A percentile compares a stretch with the other conserved stretches of the same genome.
Evolutionary conservation across 768 basidiomycete species (phyloP).

Genomic region (Trametes sanguinea): DNA sequence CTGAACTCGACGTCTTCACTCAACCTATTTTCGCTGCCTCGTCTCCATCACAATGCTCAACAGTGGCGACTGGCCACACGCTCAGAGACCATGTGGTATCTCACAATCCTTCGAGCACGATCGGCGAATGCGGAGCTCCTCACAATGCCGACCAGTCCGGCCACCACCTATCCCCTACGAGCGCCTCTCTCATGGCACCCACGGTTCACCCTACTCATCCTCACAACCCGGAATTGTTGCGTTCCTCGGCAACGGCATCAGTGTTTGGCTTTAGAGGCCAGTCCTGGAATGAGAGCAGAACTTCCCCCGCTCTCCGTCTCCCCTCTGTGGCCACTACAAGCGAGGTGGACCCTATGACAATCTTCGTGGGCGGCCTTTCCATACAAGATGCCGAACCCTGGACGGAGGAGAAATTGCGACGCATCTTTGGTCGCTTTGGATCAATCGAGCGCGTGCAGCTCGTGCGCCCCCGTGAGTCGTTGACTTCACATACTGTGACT

Average conservation of each 20-base stretch:
- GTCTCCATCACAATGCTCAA: neutral
- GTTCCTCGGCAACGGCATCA: too few species aligned
- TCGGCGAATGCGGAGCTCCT: too few species aligned
- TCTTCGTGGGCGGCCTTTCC: slow-evolving; percentile 79
- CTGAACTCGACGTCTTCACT: slow-evolving; percentile 6
- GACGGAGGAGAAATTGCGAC: slow-evolving; percentile 63
- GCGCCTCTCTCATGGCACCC: too few species aligned
- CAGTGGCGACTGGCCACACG: neutral
- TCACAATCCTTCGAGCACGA: too few species aligned
- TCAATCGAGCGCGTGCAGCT: slow-evolving; percentile 66
- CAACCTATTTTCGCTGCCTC: neutral
- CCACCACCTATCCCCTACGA: too few species aligned
- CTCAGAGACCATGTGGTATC: too few species aligned
- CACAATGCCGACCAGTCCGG: too few species aligned
- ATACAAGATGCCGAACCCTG: slow-evolving; percentile 63
- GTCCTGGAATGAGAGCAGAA: too few species aligned
- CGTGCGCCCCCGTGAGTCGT: slow-evolving; percentile 59
- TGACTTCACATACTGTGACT: neutral
- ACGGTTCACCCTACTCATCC: too few species aligned
- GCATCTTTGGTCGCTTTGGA: slow-evolving; percentile 65
- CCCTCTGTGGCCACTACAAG: slow-evolving; percentile 14
- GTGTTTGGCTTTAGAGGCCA: neutral
- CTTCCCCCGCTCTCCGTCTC: neutral
- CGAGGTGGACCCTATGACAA: slow-evolving; percentile 62
- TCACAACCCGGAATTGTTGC: too few species aligned